A percentile compares a stretch with the other conserved stretches of the same genome.
Evolutionary conservation across 805 yeast genomes (phyloP).

Genomic region (Ogataea neopini): DNA sequence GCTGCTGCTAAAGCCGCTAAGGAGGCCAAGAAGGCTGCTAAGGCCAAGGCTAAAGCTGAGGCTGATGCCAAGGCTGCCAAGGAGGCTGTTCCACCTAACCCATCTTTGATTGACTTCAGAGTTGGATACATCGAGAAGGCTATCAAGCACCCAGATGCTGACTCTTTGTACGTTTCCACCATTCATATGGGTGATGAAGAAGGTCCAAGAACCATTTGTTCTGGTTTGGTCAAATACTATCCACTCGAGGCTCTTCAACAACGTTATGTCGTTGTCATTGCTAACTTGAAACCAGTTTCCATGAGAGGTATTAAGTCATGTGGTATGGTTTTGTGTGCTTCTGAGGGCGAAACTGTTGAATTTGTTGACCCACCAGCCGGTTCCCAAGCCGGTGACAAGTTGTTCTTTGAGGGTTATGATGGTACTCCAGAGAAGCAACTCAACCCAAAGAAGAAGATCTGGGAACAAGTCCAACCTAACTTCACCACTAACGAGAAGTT

Average conservation of each 20-base stretch:
- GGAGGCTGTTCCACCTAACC: constrained; percentile 64
- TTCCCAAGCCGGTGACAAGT: constrained; percentile 92
- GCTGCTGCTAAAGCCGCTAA: constrained; percentile 38
- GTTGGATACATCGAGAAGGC: constrained; percentile 98
- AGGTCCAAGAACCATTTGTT: constrained; percentile 97
- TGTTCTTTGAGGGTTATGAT: constrained; percentile 89
- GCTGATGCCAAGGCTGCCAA: constrained; percentile 46
- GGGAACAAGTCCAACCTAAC: constrained; percentile 93
- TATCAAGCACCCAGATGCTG: constrained; percentile 96
- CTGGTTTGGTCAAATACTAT: constrained; percentile 89
- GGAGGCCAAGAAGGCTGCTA: constrained; percentile 43
- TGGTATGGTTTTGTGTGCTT: constrained; percentile 97
- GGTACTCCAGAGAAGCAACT: constrained; percentile 87
- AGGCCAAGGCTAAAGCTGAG: constrained; percentile 62
- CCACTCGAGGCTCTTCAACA: constrained; percentile 95
- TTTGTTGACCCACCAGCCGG: constrained; percentile 94
- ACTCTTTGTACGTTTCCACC: constrained; percentile 92
- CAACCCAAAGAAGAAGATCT: constrained; percentile 97
- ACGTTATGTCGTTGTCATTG: constrained; percentile 86
- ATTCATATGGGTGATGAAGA: constrained; percentile 95
- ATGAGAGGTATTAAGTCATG: constrained; percentile 96
- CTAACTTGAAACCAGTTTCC: constrained; percentile 95
- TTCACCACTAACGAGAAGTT: constrained; percentile 77
- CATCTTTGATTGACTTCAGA: constrained; percentile 86
- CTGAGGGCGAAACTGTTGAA: constrained; percentile 75